Conservation (phyloP, 257 asterid species). For the Capsicum pubescens region DNA sequence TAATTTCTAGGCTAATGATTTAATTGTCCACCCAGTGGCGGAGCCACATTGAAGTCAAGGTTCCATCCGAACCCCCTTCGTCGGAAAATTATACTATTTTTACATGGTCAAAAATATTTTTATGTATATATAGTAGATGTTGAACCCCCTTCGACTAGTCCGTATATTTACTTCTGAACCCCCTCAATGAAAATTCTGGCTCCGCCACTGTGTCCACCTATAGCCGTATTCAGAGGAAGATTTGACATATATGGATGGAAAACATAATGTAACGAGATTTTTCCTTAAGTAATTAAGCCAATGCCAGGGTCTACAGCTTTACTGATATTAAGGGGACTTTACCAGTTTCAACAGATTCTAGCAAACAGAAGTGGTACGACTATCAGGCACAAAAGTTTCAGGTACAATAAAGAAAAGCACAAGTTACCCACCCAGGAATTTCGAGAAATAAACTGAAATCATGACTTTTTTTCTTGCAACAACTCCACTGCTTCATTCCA, state of each 20-base stretch:
- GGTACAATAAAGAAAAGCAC: neutral
- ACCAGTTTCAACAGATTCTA: constrained; percentile 17
- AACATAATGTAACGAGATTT: neutral
- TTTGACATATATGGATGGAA: neutral
- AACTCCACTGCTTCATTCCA: constrained; percentile 98
- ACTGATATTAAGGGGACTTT: neutral
- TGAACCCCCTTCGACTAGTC: too few relatives aligned
- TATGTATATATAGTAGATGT: too few relatives aligned
- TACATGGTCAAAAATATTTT: too few relatives aligned
- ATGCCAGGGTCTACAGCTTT: neutral
- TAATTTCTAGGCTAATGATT: neutral
- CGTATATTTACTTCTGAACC: too few relatives aligned
- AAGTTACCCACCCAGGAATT: constrained; percentile 66
- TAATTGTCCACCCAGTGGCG: neutral
- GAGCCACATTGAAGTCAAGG: too few relatives aligned
- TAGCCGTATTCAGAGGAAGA: neutral
- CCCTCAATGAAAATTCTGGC: too few relatives aligned
- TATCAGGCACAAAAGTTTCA: constrained; percentile 13
- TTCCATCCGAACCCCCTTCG: too few relatives aligned
- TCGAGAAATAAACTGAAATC: constrained; percentile 87
- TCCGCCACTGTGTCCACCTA: neutral
- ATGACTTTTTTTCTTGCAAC: constrained; percentile 95
- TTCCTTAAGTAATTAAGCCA: neutral
- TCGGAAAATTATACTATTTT: too few relatives aligned
- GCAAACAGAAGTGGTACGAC: neutral